Evolutionary conservation across 2,329 filamentous ascomycete genomes (phyloP), one percentile per base, ranked within the genome.

Genomic region (Diaporthe sp.): DNA sequence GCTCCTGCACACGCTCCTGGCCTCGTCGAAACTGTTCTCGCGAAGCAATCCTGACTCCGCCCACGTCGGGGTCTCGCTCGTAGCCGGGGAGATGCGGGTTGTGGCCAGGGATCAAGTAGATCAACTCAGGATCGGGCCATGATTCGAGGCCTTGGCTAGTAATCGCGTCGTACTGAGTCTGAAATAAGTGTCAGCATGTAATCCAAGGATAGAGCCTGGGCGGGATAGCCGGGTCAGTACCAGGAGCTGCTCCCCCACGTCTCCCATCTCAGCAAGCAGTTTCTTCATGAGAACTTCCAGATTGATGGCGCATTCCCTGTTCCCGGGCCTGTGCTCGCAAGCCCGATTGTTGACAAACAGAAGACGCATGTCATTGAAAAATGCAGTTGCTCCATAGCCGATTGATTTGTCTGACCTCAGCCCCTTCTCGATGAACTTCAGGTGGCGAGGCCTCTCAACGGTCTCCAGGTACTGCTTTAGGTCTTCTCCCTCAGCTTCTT

Each of bases 321-420:
- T 9, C 1, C 33, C 7, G 13, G 52, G 25, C 15, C 52, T 15
- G 19, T 57, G 0, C 17, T 35, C n/a, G 17, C 3, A 35, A 10
- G 3, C n/a, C n/a, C 19, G 30, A 13, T 1, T 22, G 45, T 54
- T 68, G 15, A 2, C 3, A 25, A 68, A 54, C 3, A 68, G 2
- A 3, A 54, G 22, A 19, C 19, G 15, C 45, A 68, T 68, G 33
- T 68, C 64, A 19, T 54, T 68, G 33, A 68, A 68, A 30, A 54
- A 68, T 1, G 64, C 47, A 13, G 64, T 68, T 4, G 64, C n/a
- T 40, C 64, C 64, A n/a, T 68, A 54, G 9, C 64, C 64, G 15
- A 19, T 9, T 1, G 45, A 54, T n/a, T 2, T 3, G 4, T 66
- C 40, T n/a, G 42, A 30, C 9, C 6, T 47, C 4, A 66, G 22